phyloP scores from a whole-genome alignment of 352 stramenopile genomes.

The Peronospora belbahrii region DNA sequence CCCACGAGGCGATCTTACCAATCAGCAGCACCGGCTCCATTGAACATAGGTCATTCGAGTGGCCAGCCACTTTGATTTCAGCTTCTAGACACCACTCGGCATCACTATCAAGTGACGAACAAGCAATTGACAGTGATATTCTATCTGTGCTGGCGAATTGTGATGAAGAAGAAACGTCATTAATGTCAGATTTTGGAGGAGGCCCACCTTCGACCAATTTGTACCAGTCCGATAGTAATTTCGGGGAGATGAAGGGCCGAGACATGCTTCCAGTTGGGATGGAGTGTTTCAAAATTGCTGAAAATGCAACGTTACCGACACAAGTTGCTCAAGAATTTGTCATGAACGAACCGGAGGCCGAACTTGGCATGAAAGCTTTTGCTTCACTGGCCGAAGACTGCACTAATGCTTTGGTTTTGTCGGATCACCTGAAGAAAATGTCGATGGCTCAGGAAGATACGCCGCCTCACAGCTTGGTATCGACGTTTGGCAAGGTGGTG shows the following conservation, averaged over 20 bases:
- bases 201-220: conserved; percentile 13
- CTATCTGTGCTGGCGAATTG: conserved; percentile 57
- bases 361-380: conserved; percentile 22
- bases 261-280: conserved; percentile 33
- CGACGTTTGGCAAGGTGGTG: conserved; percentile 3
- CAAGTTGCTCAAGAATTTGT: conserved; percentile 4
- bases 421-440: conserved; percentile 61
- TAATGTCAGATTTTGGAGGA: conserved; percentile 11
- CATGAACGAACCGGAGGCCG: conserved; percentile 16
- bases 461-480: conserved; percentile 6
- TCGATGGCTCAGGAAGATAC: conserved; percentile 33
- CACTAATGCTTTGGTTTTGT: conserved; percentile 39
- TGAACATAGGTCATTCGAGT: conserved; percentile 26
- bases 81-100: conserved; percentile 15
- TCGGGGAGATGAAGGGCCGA: conserved; percentile 22
- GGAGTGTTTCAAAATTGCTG: conserved; percentile 41
- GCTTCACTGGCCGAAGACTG: conserved; percentile 21
- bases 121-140: conserved; percentile 72
- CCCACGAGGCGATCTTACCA: conserved; percentile 21
- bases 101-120: conserved; percentile 44
- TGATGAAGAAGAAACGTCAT: conserved; percentile 32
- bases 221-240: conserved; percentile 26
- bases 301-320: conserved; percentile 6
- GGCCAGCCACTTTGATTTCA: conserved; percentile 18
- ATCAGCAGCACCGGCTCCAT: conserved; percentile 4